phyloP scores from a whole-genome alignment of 805 yeast genomes.

The Wickerhamiella alocasiicola region DNA sequence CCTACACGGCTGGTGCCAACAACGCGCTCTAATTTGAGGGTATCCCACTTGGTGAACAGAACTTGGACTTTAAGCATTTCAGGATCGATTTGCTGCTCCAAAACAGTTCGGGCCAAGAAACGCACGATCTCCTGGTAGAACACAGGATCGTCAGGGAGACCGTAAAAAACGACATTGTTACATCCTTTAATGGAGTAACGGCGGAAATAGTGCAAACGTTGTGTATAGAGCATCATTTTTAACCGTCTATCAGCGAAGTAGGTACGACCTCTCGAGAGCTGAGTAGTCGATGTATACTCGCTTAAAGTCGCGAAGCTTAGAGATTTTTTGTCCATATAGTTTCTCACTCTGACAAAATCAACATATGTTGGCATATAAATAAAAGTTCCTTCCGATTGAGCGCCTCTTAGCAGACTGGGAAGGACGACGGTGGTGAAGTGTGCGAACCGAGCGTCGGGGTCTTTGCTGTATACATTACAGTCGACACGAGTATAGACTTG shows the following conservation, averaged over 20 bases:
- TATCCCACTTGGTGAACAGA: conserved; percentile 70
- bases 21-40: conserved; percentile 61
- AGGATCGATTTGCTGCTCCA: conserved; percentile 40
- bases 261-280: conserved; percentile 57
- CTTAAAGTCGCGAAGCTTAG: conserved; percentile 58
- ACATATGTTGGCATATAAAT: conserved; percentile 75
- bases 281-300: conserved; percentile 70
- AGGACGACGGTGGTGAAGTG: conserved; percentile 61
- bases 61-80: conserved; percentile 43
- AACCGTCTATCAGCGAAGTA: conserved; percentile 49
- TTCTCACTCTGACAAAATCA: conserved; percentile 70
- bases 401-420: conserved; percentile 53
- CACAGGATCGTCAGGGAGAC: conserved; percentile 69
- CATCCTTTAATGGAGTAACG: conserved; percentile 79
- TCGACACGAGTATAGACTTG: conserved; percentile 57
- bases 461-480: conserved; percentile 40
- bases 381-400: conserved; percentile 60
- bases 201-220: conserved; percentile 84
- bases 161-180: conserved; percentile 67
- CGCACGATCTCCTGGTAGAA: conserved; percentile 66
- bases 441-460: conserved; percentile 74
- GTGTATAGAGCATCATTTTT: conserved; percentile 76
- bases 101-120: conserved; percentile 46
- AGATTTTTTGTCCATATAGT: conserved; percentile 50
- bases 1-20: conserved; percentile 71